Evolutionary conservation across 1,284 basidiomycete species (phyloP), one percentile per base, ranked within the genome.

Genomic region (Vanrija humicola): DNA sequence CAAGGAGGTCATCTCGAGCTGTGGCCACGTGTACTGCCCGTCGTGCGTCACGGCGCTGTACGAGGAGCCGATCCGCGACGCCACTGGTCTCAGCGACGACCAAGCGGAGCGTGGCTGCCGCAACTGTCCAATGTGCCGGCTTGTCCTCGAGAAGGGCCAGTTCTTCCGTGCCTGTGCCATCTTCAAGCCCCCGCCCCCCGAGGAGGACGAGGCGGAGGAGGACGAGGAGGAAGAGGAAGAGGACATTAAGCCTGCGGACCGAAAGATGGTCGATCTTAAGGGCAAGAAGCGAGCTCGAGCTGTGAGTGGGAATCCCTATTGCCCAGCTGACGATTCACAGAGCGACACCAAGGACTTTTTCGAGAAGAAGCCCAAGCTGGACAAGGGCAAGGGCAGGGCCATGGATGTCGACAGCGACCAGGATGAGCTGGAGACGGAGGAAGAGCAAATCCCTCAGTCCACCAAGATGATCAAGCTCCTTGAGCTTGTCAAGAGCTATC

Each of bases 141-240:
- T 49, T 1, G 50, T 61, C 18, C 63, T 77, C 29, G 56, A 62
- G 34, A 64, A 56, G 16, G 56, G 59, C 3, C 64, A 56, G 40
- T 46, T 74, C 15, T 77, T 74, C 63, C 58, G 66, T 2, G 67
- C 68, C 1, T 50, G 58, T 3, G 74, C 70, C 3, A 66, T 74
- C 48, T 71, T 66, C 56, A 53, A 67, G 15, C 67, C 72, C 21
- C 34, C 34, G 34, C 34, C 34, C 12, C 52, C 64, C 23, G 45
- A 55, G 25, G 56, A 55, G 21, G 58, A 91, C 69, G 88, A 89
- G 21, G 89, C 18, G 89, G 34, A 88, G 89, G 34, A 55, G 12
- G 46, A 62, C 3, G 34, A 25, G 10, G 50, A 50, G 8, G 50
- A 40, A 15, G 50, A 46, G n/a, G 54, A 57, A 16, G 49, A 34